Evolutionary conservation across 2,329 filamentous ascomycete genomes (phyloP).

Genomic region (Ascosphaera aggregata): DNA sequence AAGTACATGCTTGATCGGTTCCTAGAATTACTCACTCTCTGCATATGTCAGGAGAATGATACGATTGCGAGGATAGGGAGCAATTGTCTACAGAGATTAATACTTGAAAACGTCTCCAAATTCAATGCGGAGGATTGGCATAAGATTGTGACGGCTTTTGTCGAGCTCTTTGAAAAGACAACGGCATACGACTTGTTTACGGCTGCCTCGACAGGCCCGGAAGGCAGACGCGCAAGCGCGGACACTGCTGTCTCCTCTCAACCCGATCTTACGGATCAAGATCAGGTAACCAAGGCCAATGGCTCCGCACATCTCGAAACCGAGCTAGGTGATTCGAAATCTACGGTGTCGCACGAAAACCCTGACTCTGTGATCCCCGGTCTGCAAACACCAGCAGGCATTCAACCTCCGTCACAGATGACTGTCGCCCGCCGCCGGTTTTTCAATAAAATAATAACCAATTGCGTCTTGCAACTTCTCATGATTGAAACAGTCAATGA

Average conservation of each 20-base stretch:
- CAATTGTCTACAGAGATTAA: conserved; percentile 91
- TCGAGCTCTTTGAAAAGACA: conserved; percentile 81
- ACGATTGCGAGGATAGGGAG: conserved; percentile 95
- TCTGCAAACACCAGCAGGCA: background rate
- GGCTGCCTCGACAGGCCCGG: conserved; percentile 31
- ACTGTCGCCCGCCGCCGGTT: conserved; percentile 82
- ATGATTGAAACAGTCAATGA: conserved; percentile 99
- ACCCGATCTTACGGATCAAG: conserved; percentile 1
- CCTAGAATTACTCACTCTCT: conserved; percentile 75
- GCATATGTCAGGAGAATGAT: conserved; percentile 97
- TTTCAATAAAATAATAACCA: conserved; percentile 98
- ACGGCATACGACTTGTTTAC: conserved; percentile 92
- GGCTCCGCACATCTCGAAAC: conserved; percentile 5
- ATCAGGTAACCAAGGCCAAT: background rate
- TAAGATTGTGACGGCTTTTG: conserved; percentile 87
- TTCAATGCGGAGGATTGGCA: conserved; percentile 75
- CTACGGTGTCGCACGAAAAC: conserved; percentile 8
- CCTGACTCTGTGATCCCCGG: conserved; percentile 11
- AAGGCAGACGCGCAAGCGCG: background rate
- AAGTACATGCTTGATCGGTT: conserved; percentile 99
- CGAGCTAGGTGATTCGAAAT: conserved; percentile 6
- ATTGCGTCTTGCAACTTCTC: conserved; percentile 86
- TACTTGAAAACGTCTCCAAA: conserved; percentile 87
- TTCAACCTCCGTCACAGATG: conserved; percentile 72
- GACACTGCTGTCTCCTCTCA: background rate